These are phyloP conservation scores for Taiozyma sp. DNA, from an alignment of 1,139 yeast species.

Conservation along the genomic window DNA sequence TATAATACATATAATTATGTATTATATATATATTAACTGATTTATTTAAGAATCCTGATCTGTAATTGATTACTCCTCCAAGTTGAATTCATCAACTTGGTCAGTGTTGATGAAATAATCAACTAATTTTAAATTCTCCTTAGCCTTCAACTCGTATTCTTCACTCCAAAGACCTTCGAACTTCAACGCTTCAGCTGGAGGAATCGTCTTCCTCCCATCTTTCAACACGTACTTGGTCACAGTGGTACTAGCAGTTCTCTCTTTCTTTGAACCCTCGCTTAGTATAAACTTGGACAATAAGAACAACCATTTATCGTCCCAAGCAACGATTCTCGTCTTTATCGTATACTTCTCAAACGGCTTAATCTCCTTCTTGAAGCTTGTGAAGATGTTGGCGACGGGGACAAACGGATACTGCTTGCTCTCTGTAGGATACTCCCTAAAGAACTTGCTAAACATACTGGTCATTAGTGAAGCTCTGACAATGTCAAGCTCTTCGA, in stretches of 20 bases:
- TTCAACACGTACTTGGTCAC: conserved; percentile 80
- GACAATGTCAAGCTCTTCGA: conserved; percentile 77
- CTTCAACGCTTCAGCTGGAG: conserved; percentile 55
- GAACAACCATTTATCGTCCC: conserved; percentile 88
- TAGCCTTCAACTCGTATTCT: conserved; percentile 40
- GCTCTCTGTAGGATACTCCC: conserved; percentile 36
- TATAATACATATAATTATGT: too few species aligned
- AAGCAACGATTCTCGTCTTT: conserved; percentile 60
- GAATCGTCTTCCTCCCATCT: conserved; percentile 64
- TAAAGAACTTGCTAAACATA: conserved; percentile 49
- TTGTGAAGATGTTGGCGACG: conserved; percentile 65
- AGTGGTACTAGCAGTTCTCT: conserved; percentile 48
- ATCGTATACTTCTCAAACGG: conserved; percentile 59
- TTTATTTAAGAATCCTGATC: background rate
- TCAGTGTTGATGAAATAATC: conserved; percentile 31
- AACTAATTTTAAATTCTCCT: conserved; percentile 33
- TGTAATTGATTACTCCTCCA: background rate
- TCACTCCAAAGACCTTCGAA: conserved; percentile 54
- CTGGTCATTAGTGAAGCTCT: conserved; percentile 59
- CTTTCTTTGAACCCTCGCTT: conserved; percentile 34
- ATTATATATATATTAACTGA: too few species aligned
- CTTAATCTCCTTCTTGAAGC: conserved; percentile 68
- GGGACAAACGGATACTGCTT: conserved; percentile 66
- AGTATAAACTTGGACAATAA: conserved; percentile 59
- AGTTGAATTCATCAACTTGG: conserved; percentile 22